A percentile compares a stretch with the other conserved stretches of the same genome.
Evolutionary conservation across 164 flowering plant species (phyloP).

Genomic region (Protea cynaroides): DNA sequence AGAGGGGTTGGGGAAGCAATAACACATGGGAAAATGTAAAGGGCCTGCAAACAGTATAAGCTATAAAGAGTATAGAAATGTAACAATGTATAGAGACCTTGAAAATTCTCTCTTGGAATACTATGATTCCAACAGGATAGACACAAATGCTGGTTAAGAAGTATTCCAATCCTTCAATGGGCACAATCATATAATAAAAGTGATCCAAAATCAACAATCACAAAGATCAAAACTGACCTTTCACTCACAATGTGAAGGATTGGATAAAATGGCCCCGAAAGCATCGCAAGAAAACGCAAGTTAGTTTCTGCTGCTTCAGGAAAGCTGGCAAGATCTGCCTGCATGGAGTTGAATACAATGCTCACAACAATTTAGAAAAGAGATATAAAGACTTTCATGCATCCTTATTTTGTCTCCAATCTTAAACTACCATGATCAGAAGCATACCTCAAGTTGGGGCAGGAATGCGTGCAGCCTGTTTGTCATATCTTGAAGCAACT

Average conservation of each 20-base stretch:
- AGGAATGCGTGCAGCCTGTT: conserved; percentile 61
- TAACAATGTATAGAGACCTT: too few species aligned
- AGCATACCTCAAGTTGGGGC: conserved; percentile 86
- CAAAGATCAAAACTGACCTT: conserved; percentile 40
- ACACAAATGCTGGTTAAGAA: too few species aligned
- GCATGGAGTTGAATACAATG: conserved; percentile 18
- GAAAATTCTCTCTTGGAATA: too few species aligned
- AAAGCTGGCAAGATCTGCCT: conserved; percentile 70
- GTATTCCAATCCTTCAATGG: not conserved
- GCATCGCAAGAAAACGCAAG: conserved; percentile 82
- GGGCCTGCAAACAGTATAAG: too few species aligned
- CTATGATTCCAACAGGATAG: too few species aligned
- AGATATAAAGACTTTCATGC: too few species aligned
- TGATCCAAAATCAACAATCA: not conserved
- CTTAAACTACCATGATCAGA: not conserved
- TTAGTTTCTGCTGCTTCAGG: conserved; percentile 58
- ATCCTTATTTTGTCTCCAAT: conserved; percentile 1
- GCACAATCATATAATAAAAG: not conserved
- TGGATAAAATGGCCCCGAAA: conserved; percentile 89
- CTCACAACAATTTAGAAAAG: not conserved
- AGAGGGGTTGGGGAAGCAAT: too few species aligned
- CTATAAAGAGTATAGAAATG: too few species aligned
- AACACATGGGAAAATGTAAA: too few species aligned
- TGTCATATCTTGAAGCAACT: conserved; percentile 94
- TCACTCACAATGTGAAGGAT: conserved; percentile 64